These are phyloP conservation scores for Irpex rosettiformis DNA, from an alignment of 1,284 basidiomycete species.

Conservation along the genomic window DNA sequence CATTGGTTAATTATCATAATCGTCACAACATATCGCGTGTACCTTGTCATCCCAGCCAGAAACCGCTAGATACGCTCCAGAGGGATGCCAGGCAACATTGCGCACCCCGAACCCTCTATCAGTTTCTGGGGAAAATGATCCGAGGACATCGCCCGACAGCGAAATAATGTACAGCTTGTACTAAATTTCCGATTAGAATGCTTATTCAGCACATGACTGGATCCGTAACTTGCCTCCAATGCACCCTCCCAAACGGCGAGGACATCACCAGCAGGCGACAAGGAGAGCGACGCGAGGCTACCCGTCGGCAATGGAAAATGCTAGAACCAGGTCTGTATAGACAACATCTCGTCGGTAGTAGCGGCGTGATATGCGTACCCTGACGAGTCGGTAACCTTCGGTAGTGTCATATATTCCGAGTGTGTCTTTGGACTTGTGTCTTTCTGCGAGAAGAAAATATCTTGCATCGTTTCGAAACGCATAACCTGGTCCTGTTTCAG, in stretches of 20 bases:
- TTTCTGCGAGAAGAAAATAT: constrained; percentile 80
- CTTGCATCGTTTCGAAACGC: constrained; percentile 75
- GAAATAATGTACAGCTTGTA: constrained; percentile 80
- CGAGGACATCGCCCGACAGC: constrained; percentile 66
- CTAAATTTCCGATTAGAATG: constrained; percentile 36
- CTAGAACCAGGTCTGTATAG: constrained; percentile 32
- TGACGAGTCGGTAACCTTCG: constrained; percentile 66
- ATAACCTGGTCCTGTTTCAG: constrained; percentile 48
- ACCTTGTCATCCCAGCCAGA: constrained; percentile 87
- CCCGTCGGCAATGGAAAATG: constrained; percentile 81
- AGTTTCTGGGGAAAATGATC: constrained; percentile 63
- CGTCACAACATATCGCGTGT: too few species aligned
- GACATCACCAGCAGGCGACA: constrained; percentile 81
- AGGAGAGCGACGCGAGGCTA: constrained; percentile 69
- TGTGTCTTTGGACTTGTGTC: constrained; percentile 83
- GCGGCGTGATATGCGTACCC: constrained; percentile 46
- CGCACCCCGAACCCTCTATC: constrained; percentile 83
- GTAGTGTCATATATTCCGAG: constrained; percentile 77
- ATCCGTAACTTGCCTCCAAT: constrained; percentile 54
- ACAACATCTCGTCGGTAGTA: neutral
- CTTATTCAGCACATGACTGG: neutral
- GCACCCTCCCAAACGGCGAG: constrained; percentile 83
- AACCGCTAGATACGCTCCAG: constrained; percentile 72
- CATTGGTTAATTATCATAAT: too few species aligned
- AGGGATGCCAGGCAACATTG: constrained; percentile 77